A percentile compares a stretch with the other conserved stretches of the same genome.
These are phyloP conservation scores for Inga oerstediana DNA, from an alignment of 306 rosid species.

Conservation along the genomic window DNA sequence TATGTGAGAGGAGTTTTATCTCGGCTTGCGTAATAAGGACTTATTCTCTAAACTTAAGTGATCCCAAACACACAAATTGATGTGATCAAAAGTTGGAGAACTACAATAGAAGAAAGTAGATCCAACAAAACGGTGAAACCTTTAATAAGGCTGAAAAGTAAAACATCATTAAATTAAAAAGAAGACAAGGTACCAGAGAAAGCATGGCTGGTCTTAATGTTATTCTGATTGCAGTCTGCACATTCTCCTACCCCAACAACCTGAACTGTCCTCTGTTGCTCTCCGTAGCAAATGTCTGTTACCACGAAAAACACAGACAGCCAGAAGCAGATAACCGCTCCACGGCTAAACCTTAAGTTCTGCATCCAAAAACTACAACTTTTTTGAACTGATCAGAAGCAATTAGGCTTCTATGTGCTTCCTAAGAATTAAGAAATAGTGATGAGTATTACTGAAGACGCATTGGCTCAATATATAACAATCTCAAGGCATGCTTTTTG, in stretches of 20 bases:
- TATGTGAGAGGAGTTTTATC: too few species aligned
- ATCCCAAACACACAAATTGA: too few species aligned
- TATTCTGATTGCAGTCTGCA: slow-evolving; percentile 63
- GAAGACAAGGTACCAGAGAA: slow-evolving; percentile 61
- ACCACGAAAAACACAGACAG: slow-evolving; percentile 44
- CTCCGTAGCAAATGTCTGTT: slow-evolving; percentile 53
- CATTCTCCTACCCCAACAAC: slow-evolving; percentile 89
- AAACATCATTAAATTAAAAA: not conserved
- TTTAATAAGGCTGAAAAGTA: not conserved
- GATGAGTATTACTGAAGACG: not conserved
- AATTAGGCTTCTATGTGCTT: slow-evolving; percentile 22
- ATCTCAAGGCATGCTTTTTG: not conserved
- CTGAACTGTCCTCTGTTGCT: slow-evolving; percentile 57
- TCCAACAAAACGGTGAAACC: not conserved
- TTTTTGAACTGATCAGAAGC: slow-evolving; percentile 36
- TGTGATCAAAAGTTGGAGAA: not conserved
- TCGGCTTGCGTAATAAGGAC: too few species aligned
- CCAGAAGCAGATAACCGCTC: slow-evolving; percentile 65
- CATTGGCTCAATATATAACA: slow-evolving; percentile 48
- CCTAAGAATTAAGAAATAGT: not conserved
- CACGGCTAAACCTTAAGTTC: slow-evolving; percentile 34
- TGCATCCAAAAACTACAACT: not conserved
- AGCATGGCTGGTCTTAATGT: slow-evolving; percentile 61
- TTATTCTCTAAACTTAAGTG: too few species aligned
- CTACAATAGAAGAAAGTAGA: not conserved